Evolutionary conservation across 2,329 filamentous ascomycete genomes (phyloP).

Genomic region (Pyrenophora seminiperda): DNA sequence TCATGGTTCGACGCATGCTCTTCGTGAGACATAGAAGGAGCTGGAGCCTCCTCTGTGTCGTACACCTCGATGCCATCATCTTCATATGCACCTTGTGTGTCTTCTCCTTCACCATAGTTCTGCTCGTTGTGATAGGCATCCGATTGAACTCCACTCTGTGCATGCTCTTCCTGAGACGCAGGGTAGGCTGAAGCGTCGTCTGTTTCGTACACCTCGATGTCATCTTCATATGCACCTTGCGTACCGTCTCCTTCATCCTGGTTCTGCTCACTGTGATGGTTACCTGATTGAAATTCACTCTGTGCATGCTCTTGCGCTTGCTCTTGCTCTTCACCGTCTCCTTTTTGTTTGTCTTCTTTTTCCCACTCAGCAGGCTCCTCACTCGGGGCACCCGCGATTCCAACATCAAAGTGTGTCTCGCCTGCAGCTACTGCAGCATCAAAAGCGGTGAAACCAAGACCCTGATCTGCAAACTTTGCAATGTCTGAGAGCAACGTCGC

Average conservation of each 20-base stretch:
- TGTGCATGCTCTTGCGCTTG: neutral
- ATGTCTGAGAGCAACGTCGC: slow-evolving; percentile 59
- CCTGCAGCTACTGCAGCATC: slow-evolving; percentile 35
- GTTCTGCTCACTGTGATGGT: slow-evolving; percentile 6
- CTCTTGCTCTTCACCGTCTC: slow-evolving; percentile 8
- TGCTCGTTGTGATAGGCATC: slow-evolving; percentile 7
- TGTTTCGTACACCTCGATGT: neutral
- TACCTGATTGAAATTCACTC: neutral
- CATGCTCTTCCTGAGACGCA: neutral
- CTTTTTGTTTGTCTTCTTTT: slow-evolving; percentile 17
- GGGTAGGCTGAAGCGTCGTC: neutral
- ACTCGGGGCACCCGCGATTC: slow-evolving; percentile 22
- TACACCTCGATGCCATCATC: slow-evolving; percentile 1
- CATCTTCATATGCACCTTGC: slow-evolving; percentile 1
- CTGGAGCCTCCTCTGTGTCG: neutral
- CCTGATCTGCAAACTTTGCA: slow-evolving; percentile 58
- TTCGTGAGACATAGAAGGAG: neutral
- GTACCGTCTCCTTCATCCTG: slow-evolving; percentile 2
- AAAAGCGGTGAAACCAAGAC: slow-evolving; percentile 62
- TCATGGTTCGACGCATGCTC: neutral
- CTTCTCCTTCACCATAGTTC: slow-evolving; percentile 2
- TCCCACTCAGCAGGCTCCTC: slow-evolving; percentile 31
- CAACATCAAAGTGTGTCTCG: slow-evolving; percentile 33
- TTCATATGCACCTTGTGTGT: neutral
- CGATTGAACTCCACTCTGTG: neutral